These are phyloP conservation scores for Taiwanofungus camphoratus DNA, from an alignment of 1,284 basidiomycete species.

Conservation along the genomic window DNA sequence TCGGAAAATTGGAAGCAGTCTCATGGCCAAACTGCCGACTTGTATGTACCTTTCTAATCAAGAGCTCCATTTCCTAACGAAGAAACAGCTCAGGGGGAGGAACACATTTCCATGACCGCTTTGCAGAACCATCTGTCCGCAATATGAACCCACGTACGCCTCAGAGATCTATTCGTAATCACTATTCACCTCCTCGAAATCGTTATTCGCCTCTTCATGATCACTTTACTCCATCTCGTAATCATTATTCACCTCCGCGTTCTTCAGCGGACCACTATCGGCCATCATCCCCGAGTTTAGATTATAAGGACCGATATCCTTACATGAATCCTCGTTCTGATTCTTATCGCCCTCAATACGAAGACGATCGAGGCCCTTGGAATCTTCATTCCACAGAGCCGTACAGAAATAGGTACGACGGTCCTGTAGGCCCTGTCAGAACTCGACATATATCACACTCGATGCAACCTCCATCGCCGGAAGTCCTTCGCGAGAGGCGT, in stretches of 20 bases:
- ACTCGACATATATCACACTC: too few species aligned
- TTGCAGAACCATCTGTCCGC: constrained; percentile 7
- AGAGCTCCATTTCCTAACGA: too few species aligned
- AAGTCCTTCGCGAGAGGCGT: background rate
- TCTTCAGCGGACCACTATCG: constrained; percentile 19
- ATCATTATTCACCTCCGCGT: constrained; percentile 15
- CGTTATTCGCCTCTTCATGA: constrained; percentile 12
- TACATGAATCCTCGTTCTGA: constrained; percentile 20
- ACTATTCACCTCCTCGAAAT: constrained; percentile 1
- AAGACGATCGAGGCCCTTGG: constrained; percentile 19
- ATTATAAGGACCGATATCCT: constrained; percentile 17
- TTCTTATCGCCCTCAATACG: constrained; percentile 23
- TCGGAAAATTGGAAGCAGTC: constrained; percentile 64
- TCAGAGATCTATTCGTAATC: constrained; percentile 3
- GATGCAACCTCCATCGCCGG: background rate
- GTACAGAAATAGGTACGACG: constrained; percentile 10
- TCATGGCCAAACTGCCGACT: constrained; percentile 31
- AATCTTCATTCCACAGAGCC: constrained; percentile 13
- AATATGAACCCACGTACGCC: constrained; percentile 10
- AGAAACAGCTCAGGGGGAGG: constrained; percentile 8
- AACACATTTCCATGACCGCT: constrained; percentile 13
- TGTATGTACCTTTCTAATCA: too few species aligned
- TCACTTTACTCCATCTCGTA: background rate
- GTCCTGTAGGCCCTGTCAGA: background rate
- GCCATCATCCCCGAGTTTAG: constrained; percentile 15